Evolutionary conservation across 208 protist species (phyloP), one percentile per base, ranked within the genome.

Genomic region (Novymonas esmeraldas): DNA sequence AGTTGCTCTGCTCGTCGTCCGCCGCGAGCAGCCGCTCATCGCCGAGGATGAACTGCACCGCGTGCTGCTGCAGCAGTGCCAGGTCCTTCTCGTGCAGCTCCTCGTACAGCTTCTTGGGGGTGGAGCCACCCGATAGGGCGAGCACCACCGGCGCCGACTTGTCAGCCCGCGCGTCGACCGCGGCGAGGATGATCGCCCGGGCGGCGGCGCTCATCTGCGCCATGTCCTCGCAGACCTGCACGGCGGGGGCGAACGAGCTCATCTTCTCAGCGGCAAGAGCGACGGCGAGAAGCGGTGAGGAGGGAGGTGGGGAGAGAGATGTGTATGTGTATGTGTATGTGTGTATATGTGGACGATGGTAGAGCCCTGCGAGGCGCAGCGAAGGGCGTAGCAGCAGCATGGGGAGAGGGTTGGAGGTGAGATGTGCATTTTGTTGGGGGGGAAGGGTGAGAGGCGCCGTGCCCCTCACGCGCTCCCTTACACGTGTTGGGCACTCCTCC

Each of bases 121-220:
- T 92, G 13, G 76, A 85, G n/a, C 90, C 90, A 11, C 90, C 90
- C 2, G 90, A 90, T 16, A 95, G 80, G 3, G 86, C 90, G 11
- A 93, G 44, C 3, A 83, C 85, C 29, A 84, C 45, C 0, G 73
- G 78, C 33, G 56, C 41, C 1, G 16, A 44, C 20, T n/a, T 55
- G 46, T 48, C 51, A 3, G 10, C 45, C 3, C 64, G 56, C 29
- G 28, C 63, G 3, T 50, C n/a, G 10, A 73, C 29, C 26, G 62
- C 60, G 11, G 69, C 63, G 13, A 85, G 54, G 18, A 91, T 91
- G 24, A 76, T 69, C 31, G 73, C 51, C 26, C 81, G 78, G 0
- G 78, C 81, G 13, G 59, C 72, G n/a, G 44, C 56, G 28, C 73
- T 79, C 2, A 91, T 79, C 13, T 85, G 66, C 14, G 51, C 60